Evolutionary conservation across 2,329 filamentous ascomycete genomes (phyloP), one percentile per base, ranked within the genome.

Genomic region (Moelleriella libera): DNA sequence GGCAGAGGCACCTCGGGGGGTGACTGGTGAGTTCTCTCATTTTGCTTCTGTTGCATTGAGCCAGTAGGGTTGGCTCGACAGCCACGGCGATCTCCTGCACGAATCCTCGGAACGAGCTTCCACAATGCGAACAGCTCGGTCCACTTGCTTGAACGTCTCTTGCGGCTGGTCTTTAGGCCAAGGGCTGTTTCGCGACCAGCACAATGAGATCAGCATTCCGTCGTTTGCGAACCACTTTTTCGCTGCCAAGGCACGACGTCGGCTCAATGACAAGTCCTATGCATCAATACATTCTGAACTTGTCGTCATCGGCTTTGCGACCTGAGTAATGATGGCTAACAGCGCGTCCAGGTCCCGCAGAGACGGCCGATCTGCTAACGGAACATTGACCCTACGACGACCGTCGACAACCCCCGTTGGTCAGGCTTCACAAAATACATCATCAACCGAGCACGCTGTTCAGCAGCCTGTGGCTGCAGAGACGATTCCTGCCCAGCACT

Each of bases 1-100:
- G 69, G 70, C 51, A 72, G 77, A 54, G 71, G 70, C 54, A 65
- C 63, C 63, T 68, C 69, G 54, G 76, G 76, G 64, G 81, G 78
- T 68, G 84, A 88, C 66, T 88, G 83, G 84, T 88, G 75, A 66
- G 82, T 75, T 46, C 52, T 40, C 34, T 43, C 6, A 40, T 40
- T 41, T 44, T 12, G 4, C 34, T 46, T 29, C 42, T 30, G 42
- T 30, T 43, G 21, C 40, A 42, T 42, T 42, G 21, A 8, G 8
- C 8, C 34, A 37, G 4, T 12, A 37, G 21, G 21, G 21, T 21
- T 21, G 21, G 21, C 21, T 21, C 3, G 21, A 21, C 21, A 21
- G 21, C 21, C 21, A 21, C 21, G 21, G 21, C 21, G 21, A 21
- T 21, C 21, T 21, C 21, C 21, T 21, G 21, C 21, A 21, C 21